Base-by-base conservation (phyloP, 176 grass and related monocot genomes). In the Aechmea fasciata region DNA sequence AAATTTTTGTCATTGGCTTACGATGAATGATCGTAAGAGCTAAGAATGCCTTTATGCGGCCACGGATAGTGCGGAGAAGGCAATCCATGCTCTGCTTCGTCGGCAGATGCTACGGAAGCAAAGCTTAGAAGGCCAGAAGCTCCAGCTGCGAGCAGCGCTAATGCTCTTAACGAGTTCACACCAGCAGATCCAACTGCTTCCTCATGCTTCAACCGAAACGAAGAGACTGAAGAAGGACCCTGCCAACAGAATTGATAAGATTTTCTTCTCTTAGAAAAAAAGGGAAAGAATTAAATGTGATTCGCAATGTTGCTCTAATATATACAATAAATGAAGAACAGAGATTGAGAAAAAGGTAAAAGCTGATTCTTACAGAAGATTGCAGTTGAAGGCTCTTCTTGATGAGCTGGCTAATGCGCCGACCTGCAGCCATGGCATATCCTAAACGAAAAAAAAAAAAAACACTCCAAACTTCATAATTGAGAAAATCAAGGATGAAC, bases 1-100 rank as follows among this genome's bases (percentile, higher is more conserved):
- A 13, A 80, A 13, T 64, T 10, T 24, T 47, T 49, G 28, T 48
- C 1, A 25, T 75, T 57, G 47, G 83, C 93, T 92, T 85, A 97
- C 94, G 94, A 99, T 67, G 87, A 84, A 29, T 99, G 89, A 57
- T 93, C 94, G 47, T 93, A 99, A 48, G 94, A 99, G 74, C 94
- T 99, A 73, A 99, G 85, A 61, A 99, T 99, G 67, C 95, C 95
- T 53, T 87, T 75, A 75, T 99, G 95, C 33, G 95, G 95, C 95
- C 95, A 99, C 22, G 95, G 95, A 77, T 99, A 99, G 11, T 70
- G 77, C 28, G 87, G 77, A n/a, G 84, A 77, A 13, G 82, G 75
- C 68, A 99, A 76, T 15, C 94, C 89, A 85, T 93, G 94, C 77
- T 93, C 94, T 67, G 89, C 82, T 83, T 99, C 94, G 82, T 99